Evolutionary conservation across 2,329 filamentous ascomycete genomes (phyloP), one percentile per base, ranked within the genome.

Genomic region (Alternaria dauci): DNA sequence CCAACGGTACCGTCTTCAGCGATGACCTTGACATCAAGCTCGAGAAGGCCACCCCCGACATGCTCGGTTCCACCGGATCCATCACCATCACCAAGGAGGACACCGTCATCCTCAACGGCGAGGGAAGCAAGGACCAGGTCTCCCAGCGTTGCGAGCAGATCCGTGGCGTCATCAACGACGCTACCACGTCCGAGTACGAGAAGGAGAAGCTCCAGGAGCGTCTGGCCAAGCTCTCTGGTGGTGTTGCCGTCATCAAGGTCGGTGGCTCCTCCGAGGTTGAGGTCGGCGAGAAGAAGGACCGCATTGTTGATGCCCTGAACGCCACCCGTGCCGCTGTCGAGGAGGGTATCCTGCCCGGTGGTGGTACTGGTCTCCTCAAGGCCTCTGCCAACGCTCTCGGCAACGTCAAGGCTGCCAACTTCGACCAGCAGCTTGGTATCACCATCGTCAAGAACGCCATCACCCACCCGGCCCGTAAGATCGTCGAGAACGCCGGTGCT

Each of bases 161-260:
- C 83, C 94, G 95, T 72, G 94, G 94, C 71, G 93, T 98, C 82
- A 97, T 97, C 86, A 87, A 86, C 65, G 95, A 99, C 84, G 91
- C 94, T 69, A 90, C 88, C 73, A 99, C 95, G 68, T 97, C 94
- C 50, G 95, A 99, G 78, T 99, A 99, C 84, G 95, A 99, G 89
- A 98, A 97, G 89, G 95, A 99, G 91, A 99, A 99, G 89, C 92
- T 99, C 69, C 95, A 98, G 86, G 95, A 99, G 87, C 95, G 95
- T 84, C 92, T 99, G 64, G 95, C 95, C 73, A 99, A 99, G 90
- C 92, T 99, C 71, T 98, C 95, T 71, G 95, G 95, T 68, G 95
- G 95, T 87, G 95, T 99, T 74, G 95, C 95, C 74, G 95, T 99
- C 83, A 98, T 99, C 88, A 97, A 96, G 88, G 95, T 99, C 67